phyloP scores from a whole-genome alignment of 148 eudicot species.

The Gaultheria prostrata region DNA sequence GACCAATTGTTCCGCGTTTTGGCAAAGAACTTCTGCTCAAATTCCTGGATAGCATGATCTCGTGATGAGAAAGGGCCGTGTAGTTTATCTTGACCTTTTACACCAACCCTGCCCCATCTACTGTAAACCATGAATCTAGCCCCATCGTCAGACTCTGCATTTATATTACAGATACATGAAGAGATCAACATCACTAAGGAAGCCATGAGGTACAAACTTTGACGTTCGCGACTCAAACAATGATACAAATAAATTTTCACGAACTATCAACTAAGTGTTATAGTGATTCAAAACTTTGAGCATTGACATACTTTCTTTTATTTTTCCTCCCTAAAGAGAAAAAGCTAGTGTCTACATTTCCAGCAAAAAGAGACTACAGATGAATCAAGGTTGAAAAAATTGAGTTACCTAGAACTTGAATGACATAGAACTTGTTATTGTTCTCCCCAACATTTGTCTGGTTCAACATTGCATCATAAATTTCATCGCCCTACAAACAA shows the following conservation, averaged over 20 bases:
- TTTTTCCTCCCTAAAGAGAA: not conserved
- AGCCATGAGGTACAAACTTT: not conserved
- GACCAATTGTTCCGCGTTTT: slow-evolving; percentile 84
- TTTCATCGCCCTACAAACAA: slow-evolving; percentile 62
- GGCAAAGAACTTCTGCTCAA: slow-evolving; percentile 36
- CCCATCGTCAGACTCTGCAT: slow-evolving; percentile 86
- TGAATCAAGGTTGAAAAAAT: not conserved
- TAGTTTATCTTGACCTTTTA: slow-evolving; percentile 87
- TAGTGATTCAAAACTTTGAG: not conserved
- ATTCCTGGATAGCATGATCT: slow-evolving; percentile 59
- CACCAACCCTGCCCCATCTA: slow-evolving; percentile 99
- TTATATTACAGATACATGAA: not conserved
- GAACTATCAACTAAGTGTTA: not conserved
- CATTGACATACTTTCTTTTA: not conserved
- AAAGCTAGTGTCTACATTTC: not conserved
- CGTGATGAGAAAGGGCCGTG: slow-evolving; percentile 72
- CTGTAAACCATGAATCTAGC: slow-evolving; percentile 67
- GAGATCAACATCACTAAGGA: not conserved
- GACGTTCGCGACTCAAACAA: not conserved
- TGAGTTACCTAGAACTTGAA: slow-evolving; percentile 74
- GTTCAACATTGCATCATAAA: slow-evolving; percentile 97
- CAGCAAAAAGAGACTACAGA: not conserved
- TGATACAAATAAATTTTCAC: not conserved
- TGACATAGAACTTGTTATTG: slow-evolving; percentile 89
- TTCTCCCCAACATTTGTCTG: slow-evolving; percentile 96